A percentile compares a stretch with the other conserved stretches of the same genome.
Conservation (phyloP, 345 rosid genomes). For the Gossypium mustelinum region DNA sequence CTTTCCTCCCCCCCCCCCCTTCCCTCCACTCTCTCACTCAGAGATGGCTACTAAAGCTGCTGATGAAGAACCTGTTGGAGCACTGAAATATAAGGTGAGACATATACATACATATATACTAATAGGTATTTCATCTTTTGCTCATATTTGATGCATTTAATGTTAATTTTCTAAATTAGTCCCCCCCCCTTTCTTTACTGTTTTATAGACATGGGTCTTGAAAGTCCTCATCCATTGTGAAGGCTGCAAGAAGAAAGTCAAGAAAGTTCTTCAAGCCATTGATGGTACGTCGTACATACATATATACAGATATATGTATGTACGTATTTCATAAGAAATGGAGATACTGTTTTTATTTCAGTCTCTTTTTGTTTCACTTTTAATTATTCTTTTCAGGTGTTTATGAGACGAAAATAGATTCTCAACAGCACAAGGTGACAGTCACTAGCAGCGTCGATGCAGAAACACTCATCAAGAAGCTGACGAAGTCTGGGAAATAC, state of each 20-base stretch:
- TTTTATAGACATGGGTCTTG: conserved; percentile 54
- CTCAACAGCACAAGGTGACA: conserved; percentile 58
- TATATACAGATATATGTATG: too few relatives aligned
- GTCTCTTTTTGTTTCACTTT: not conserved
- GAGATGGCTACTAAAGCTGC: conserved; percentile 39
- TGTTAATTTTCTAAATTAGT: not conserved
- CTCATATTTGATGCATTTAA: not conserved
- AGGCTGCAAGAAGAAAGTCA: conserved; percentile 76
- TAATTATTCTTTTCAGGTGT: conserved; percentile 39
- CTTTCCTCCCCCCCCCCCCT: not conserved
- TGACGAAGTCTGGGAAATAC: conserved; percentile 49
- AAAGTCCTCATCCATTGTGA: conserved; percentile 67
- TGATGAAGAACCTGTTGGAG: conserved; percentile 26
- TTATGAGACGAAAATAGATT: conserved; percentile 40
- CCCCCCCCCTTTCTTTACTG: not conserved
- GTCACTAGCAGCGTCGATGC: conserved; percentile 56
- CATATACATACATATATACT: not conserved
- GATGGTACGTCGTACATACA: conserved; percentile 38
- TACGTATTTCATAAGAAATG: not conserved
- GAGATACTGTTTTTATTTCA: not conserved
- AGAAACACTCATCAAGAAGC: conserved; percentile 50
- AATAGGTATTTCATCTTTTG: not conserved
- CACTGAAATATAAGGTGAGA: conserved; percentile 46
- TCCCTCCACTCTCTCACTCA: not conserved
- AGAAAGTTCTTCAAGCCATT: conserved; percentile 54